Evolutionary conservation across 2,329 filamentous ascomycete genomes (phyloP), one percentile per base, ranked within the genome.

Genomic region (Tetracladium maxilliforme): DNA sequence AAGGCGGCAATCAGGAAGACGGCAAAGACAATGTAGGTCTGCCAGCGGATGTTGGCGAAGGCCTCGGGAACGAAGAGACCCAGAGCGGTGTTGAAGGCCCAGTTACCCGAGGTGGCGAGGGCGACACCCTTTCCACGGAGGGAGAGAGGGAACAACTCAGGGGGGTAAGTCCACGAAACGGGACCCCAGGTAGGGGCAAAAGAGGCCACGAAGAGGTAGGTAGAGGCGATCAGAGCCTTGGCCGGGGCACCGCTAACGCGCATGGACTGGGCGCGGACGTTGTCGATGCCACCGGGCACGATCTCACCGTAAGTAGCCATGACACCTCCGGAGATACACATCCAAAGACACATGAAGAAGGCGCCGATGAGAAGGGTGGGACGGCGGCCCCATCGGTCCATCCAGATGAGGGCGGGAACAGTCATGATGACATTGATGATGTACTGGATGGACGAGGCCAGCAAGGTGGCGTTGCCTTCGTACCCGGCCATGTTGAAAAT

Each of bases 371-470:
- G 54, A 18, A 82, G 56, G 5, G 74, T 67, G 2, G 56, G 56
- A 21, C 77, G 78, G 34, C 80, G 78, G 23, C 81, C 81, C 70
- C 75, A 81, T 28, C 61, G 58, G 37, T 90, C 80, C 38, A 86
- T 65, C 54, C 58, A 86, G 29, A 86, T 49, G 14, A 87, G 61
- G 2, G 79, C 79, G 0, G 78, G 76, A 4, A 86, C 45, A 1
- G 81, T 87, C 71, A 82, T 80, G 26, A 73, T 31, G 2, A 87
- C 79, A 45, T 86, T 86, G 56, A 87, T 81, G 38, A 84, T 61
- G 44, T 79, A 81, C 41, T 80, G 70, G 33, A 81, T 80, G 7
- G 66, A 70, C 11, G 70, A 76, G 6, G 75, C 64, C 22, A 79
- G 48, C 7, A 82, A 59, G 19, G 70, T 63, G 26, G 58, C 61